Conservation (phyloP, 2,329 filamentous ascomycete species). For the Talaromyces albobiverticillius region DNA sequence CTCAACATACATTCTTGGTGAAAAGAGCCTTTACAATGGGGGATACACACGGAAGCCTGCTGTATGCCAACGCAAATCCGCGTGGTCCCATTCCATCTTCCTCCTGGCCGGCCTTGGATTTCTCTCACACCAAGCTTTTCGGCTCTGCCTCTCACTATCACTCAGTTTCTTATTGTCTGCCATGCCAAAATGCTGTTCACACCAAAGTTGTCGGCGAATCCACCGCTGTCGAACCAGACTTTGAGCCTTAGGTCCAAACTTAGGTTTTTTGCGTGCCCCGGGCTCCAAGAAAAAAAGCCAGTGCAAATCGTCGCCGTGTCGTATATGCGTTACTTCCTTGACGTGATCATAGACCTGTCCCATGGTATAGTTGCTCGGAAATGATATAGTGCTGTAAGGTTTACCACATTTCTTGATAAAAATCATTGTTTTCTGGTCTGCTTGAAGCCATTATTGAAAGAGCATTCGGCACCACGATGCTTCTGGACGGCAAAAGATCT, state of each 20-base stretch:
- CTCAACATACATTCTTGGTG: too few relatives aligned
- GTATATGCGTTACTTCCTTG: not conserved
- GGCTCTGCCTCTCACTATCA: not conserved
- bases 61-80: not conserved
- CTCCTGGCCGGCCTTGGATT: not conserved
- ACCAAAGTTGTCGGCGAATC: not conserved
- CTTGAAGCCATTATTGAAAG: not conserved
- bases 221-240: not conserved
- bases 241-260: not conserved
- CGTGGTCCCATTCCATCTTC: not conserved
- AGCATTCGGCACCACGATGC: constrained; percentile 7
- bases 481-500: not conserved
- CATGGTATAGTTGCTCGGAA: not conserved
- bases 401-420: not conserved
- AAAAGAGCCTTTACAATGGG: too few relatives aligned
- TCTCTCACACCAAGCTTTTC: not conserved
- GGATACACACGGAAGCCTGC: too few relatives aligned
- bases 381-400: not conserved
- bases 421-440: not conserved
- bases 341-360: not conserved
- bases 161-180: not conserved
- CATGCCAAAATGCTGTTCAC: not conserved
- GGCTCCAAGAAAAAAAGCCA: not conserved
- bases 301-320: not conserved
- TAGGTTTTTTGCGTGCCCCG: not conserved